Evolutionary conservation across 2,329 filamentous ascomycete species (phyloP), one percentile per base, ranked within the genome.

Genomic region (Apiospora koreana): DNA sequence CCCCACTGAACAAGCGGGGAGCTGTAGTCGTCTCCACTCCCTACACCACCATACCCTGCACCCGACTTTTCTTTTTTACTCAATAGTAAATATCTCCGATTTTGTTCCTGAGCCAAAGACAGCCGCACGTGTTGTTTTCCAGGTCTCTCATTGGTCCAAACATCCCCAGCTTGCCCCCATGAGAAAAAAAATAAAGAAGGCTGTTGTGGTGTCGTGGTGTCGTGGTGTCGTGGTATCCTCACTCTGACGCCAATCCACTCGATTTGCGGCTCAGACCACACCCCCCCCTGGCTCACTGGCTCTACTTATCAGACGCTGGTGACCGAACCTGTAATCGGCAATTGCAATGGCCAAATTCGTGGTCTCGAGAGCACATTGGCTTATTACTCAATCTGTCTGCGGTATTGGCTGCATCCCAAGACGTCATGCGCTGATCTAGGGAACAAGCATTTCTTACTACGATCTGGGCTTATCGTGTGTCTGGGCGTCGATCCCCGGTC

Each of bases 101-200:
- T 50, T 23, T 54, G 50, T 58, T 58, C 50, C 50, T 43, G 62
- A 58, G 45, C 70, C 68, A 71, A 64, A 69, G 64, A 42, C 64
- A 18, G 50, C 46, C 41, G 38, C 68, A 71, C 70, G 70, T 71
- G 70, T 43, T 50, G 48, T 12, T 68, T 42, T 62, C 2, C 23
- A 6, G 1, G 48, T 9, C 4, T 65, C 23, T 48, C 35, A 71
- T 71, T 71, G 70, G 70, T 3, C 45, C 4, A 43, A 21, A 9
- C 18, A 21, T 18, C 25, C 38, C 38, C 35, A 66, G 25, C 64
- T 28, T 1, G n/a, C 64, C 64, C 31, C 25, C 31, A 8, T 28
- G 3, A 14, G 3, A 14, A 23, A 31, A 38, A 38, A 38, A 23
- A 38, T 35, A 21, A 58, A 4, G 41, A 43, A 38, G 18, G 31